Conservation (phyloP, 75 land plant genomes). For the Ceratopteris richardii region DNA sequence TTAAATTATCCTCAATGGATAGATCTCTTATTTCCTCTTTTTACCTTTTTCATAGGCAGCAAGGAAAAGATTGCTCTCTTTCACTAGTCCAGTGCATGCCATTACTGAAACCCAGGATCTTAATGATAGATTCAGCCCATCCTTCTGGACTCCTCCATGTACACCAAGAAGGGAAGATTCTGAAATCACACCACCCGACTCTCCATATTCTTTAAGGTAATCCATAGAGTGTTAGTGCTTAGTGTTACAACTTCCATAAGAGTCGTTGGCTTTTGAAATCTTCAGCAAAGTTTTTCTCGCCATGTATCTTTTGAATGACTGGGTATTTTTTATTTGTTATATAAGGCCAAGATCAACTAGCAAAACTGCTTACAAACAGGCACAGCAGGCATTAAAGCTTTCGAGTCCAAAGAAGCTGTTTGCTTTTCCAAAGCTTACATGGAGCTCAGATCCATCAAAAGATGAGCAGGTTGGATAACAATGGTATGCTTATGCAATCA, state of each 20-base stretch:
- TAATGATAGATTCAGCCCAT: background rate
- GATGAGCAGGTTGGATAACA: conserved; percentile 28
- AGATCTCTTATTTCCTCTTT: too few species aligned
- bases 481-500: conserved; percentile 7
- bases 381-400: background rate
- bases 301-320: background rate
- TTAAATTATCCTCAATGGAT: too few species aligned
- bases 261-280: background rate
- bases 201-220: background rate
- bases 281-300: background rate
- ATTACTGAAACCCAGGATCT: background rate
- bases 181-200: conserved; percentile 1
- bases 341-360: background rate
- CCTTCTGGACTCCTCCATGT: conserved; percentile 4
- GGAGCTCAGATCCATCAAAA: conserved; percentile 20
- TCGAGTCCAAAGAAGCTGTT: conserved; percentile 17
- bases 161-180: conserved; percentile 1
- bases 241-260: too few species aligned
- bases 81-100: background rate
- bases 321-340: background rate
- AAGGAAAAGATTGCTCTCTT: background rate
- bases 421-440: conserved; percentile 15
- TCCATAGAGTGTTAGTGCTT: background rate
- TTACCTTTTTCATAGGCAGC: background rate
- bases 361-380: background rate